Conservation (phyloP, 768 basidiomycete species). For the Termitomyces sp. region DNA sequence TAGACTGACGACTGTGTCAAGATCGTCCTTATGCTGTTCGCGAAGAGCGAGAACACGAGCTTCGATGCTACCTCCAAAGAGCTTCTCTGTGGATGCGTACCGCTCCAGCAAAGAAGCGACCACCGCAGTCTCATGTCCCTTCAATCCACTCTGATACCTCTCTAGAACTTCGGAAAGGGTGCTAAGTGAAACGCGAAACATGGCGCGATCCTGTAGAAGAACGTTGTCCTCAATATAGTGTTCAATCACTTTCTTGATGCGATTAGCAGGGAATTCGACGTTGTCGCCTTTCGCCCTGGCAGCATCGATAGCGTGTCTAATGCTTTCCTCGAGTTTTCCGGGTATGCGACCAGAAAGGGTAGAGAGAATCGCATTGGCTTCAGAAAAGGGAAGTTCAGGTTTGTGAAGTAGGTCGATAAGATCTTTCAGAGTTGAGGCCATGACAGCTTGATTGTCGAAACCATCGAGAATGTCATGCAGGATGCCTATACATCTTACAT, state of each 20-base stretch:
- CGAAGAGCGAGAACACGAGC: conserved; percentile 85
- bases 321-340: conserved; percentile 79
- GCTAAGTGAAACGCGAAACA: conserved; percentile 69
- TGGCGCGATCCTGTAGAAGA: conserved; percentile 70
- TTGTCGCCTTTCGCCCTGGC: conserved; percentile 67
- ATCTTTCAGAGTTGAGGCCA: conserved; percentile 82
- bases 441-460: conserved; percentile 92
- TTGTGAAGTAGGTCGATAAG: conserved; percentile 78
- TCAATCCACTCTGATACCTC: conserved; percentile 75
- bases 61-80: conserved; percentile 94
- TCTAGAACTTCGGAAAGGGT: conserved; percentile 73
- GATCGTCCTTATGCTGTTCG: conserved; percentile 88
- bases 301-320: conserved; percentile 72
- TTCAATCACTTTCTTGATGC: conserved; percentile 83
- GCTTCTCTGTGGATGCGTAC: conserved; percentile 83
- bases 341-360: conserved; percentile 92
- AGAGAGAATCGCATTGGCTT: conserved; percentile 78
- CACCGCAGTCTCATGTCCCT: conserved; percentile 77
- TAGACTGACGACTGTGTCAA: conserved; percentile 80
- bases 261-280: conserved; percentile 85
- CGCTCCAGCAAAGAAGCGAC: conserved; percentile 72
- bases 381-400: conserved; percentile 84
- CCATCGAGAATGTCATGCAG: conserved; percentile 93
- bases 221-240: conserved; percentile 79
- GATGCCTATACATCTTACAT: conserved; percentile 64